A percentile compares a stretch with the other conserved stretches of the same genome.
phyloP scores from a whole-genome alignment of 2,329 filamentous ascomycete genomes.

The Decorospora gaudefroyi region DNA sequence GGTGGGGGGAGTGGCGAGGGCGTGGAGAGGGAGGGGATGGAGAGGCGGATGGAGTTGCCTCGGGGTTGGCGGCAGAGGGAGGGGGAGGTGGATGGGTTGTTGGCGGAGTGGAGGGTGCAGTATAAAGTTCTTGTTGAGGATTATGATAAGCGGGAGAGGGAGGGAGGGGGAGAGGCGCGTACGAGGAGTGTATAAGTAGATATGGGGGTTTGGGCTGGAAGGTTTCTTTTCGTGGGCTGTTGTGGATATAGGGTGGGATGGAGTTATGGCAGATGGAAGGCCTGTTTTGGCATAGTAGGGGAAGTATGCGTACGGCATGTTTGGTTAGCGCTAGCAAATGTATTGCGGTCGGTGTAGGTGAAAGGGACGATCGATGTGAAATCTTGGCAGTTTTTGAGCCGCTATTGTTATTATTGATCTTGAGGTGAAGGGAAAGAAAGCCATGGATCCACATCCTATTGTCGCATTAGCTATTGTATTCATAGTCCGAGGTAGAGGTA shows the following conservation, averaged over 20 bases:
- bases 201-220: no score
- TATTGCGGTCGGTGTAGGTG: neutral
- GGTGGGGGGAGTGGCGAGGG: no score
- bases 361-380: neutral
- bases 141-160: neutral
- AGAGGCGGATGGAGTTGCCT: neutral
- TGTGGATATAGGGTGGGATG: neutral
- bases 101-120: conserved; percentile 2
- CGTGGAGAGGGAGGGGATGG: no score
- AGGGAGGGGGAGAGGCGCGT: neutral
- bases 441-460: neutral
- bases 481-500: no score
- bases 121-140: conserved; percentile 7
- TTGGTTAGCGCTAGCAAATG: no score
- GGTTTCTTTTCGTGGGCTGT: neutral
- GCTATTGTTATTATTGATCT: neutral
- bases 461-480: neutral
- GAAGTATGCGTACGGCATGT: no score
- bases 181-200: no score
- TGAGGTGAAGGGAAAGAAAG: neutral
- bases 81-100: neutral
- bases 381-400: neutral
- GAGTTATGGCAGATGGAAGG: no score
- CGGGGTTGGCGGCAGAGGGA: no score
- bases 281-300: no score